These are phyloP conservation scores for Astragalus glycyphyllos DNA, from an alignment of 306 rosid species.

Conservation along the genomic window DNA sequence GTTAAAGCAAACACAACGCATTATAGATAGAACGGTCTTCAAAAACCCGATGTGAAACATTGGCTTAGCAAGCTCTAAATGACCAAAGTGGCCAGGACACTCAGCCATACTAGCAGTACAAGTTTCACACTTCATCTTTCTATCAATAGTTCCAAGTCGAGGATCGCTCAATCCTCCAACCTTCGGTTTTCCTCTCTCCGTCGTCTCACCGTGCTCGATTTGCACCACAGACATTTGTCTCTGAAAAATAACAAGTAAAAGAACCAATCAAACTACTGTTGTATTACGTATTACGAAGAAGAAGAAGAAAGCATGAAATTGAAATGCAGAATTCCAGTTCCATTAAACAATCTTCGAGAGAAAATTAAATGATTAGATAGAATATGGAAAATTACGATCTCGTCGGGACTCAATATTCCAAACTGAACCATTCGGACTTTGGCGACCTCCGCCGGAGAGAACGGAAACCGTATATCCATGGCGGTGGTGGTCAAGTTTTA, in stretches of 20 bases:
- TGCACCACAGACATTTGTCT: constrained; percentile 98
- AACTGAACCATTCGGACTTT: constrained; percentile 93
- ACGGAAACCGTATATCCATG: constrained; percentile 97
- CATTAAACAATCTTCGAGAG: not conserved
- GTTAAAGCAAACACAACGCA: constrained; percentile 96
- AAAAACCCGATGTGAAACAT: constrained; percentile 96
- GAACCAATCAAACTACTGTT: constrained; percentile 27
- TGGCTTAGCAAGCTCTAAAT: constrained; percentile 96
- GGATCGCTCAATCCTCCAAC: constrained; percentile 89
- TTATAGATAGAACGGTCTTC: constrained; percentile 78
- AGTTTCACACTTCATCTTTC: constrained; percentile 94
- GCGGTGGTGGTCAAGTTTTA: constrained; percentile 52
- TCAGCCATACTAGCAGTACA: constrained; percentile 97
- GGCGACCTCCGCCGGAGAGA: constrained; percentile 96
- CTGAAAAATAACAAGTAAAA: constrained; percentile 52
- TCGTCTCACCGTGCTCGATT: constrained; percentile 93
- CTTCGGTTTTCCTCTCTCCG: constrained; percentile 91
- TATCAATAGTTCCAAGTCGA: constrained; percentile 90
- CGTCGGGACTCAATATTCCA: constrained; percentile 93
- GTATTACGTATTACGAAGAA: not conserved
- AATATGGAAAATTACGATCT: constrained; percentile 65
- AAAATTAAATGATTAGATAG: not conserved
- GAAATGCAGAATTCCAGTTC: not conserved
- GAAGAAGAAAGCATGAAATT: not conserved
- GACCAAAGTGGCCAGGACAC: constrained; percentile 98